Conservation (phyloP, 2,329 filamentous ascomycete genomes). For the Ceratocystis ficicola region DNA sequence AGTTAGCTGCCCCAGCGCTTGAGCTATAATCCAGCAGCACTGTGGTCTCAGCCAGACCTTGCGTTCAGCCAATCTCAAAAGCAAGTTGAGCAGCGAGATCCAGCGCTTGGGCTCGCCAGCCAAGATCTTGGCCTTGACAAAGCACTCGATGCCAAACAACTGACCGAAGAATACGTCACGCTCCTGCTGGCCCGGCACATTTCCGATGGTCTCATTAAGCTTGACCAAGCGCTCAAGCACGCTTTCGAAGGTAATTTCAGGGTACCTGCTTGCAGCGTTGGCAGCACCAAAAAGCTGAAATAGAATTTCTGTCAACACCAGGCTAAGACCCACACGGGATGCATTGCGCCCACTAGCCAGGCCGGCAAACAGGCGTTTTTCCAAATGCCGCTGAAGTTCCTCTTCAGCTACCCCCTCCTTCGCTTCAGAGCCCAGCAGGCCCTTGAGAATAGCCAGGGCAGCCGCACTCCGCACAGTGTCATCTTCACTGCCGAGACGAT, state of each 20-base stretch:
- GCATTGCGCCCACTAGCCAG: constrained; percentile 84
- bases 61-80: constrained; percentile 63
- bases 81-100: constrained; percentile 55
- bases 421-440: constrained; percentile 35
- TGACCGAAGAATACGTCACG: constrained; percentile 75
- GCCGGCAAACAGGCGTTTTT: constrained; percentile 66
- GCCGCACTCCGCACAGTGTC: constrained; percentile 44
- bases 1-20: constrained; percentile 53
- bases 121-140: constrained; percentile 66
- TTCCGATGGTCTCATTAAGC: constrained; percentile 43
- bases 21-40: constrained; percentile 70
- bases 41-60: constrained; percentile 85
- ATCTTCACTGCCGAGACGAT: constrained; percentile 49
- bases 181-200: constrained; percentile 58
- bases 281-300: constrained; percentile 52
- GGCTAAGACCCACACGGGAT: constrained; percentile 75
- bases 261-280: constrained; percentile 37
- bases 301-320: constrained; percentile 73
- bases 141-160: constrained; percentile 74
- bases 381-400: constrained; percentile 46
- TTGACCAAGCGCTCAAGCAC: constrained; percentile 42
- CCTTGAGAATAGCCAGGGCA: constrained; percentile 46
- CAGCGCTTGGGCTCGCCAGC: constrained; percentile 48
- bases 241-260: constrained; percentile 44
- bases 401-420: constrained; percentile 35